Percentiles rank a stretch among this genome's conserved stretches.
These are phyloP conservation scores for Priceomyces castillae DNA, from an alignment of 805 yeast species.

Conservation along the genomic window DNA sequence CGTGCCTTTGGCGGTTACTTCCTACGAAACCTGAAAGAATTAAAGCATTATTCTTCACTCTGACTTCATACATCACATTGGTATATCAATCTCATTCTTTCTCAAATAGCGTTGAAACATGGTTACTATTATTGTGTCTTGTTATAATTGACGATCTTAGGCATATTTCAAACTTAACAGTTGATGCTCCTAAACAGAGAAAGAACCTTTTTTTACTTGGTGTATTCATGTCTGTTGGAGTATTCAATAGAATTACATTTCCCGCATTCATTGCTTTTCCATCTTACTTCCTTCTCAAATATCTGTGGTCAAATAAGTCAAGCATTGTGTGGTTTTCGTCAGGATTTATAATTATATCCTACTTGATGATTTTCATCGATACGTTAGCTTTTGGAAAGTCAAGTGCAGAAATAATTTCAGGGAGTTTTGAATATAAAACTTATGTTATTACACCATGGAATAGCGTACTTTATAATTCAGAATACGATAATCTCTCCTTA, in stretches of 20 bases:
- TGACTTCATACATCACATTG: conserved; percentile 67
- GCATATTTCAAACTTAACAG: conserved; percentile 14
- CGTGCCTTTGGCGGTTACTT: conserved; percentile 45
- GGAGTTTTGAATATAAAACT: conserved; percentile 16
- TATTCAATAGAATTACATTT: conserved; percentile 84
- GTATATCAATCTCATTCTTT: conserved; percentile 83
- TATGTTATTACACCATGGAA: conserved; percentile 71
- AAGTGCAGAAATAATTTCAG: conserved; percentile 4
- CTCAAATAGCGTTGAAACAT: conserved; percentile 81
- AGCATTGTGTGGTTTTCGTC: conserved; percentile 28
- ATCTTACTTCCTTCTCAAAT: conserved; percentile 42
- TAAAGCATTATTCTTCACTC: conserved; percentile 47
- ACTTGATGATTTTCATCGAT: conserved; percentile 49
- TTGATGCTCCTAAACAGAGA: conserved; percentile 2
- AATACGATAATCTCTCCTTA: conserved; percentile 52
- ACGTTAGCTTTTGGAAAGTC: conserved; percentile 39
- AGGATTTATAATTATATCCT: conserved; percentile 36
- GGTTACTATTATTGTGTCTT: conserved; percentile 48
- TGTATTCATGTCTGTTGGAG: conserved; percentile 56
- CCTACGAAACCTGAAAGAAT: conserved; percentile 49
- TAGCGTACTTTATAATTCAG: conserved; percentile 68
- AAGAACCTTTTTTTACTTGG: conserved; percentile 40
- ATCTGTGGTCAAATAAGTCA: conserved; percentile 34
- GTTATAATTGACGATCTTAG: conserved; percentile 48
- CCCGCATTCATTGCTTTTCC: conserved; percentile 74